These are phyloP conservation scores for Mycena epipterygia DNA, from an alignment of 768 basidiomycete genomes.

Conservation along the genomic window DNA sequence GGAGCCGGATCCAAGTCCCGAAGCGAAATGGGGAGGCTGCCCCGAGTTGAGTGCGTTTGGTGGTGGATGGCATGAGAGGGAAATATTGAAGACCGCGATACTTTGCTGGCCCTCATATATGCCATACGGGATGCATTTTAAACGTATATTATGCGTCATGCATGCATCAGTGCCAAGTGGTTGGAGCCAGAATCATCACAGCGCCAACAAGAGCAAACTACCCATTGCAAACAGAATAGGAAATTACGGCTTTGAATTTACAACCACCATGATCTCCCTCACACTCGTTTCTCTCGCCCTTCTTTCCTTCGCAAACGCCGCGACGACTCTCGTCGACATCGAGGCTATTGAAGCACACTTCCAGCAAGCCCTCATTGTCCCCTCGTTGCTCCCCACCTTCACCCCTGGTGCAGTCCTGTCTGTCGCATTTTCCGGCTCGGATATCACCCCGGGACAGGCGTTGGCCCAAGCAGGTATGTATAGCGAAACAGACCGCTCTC, in stretches of 20 bases:
- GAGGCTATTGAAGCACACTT: conserved; percentile 80
- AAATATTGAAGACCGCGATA: not conserved
- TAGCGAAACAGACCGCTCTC: not conserved
- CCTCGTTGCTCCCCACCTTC: conserved; percentile 72
- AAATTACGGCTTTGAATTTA: not conserved
- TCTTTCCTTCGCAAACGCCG: conserved; percentile 60
- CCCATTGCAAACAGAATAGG: not conserved
- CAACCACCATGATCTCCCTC: conserved; percentile 48
- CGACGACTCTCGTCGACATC: conserved; percentile 57
- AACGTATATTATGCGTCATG: too few relatives aligned
- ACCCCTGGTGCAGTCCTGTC: conserved; percentile 69
- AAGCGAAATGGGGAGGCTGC: conserved; percentile 44
- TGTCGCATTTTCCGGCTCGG: conserved; percentile 42
- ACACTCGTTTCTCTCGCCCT: conserved; percentile 54
- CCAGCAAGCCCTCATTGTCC: conserved; percentile 69
- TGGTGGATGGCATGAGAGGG: not conserved
- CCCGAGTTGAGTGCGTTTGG: not conserved
- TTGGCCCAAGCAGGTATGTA: conserved; percentile 70
- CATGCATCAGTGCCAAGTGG: too few relatives aligned
- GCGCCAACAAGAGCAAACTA: not conserved
- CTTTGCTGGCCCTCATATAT: not conserved
- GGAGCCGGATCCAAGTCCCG: conserved; percentile 58
- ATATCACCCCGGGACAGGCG: conserved; percentile 68
- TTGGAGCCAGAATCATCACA: too few relatives aligned
- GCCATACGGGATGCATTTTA: too few relatives aligned